Conservation (phyloP, 441 rosid genomes). For the Pelargonium citronellum region DNA sequence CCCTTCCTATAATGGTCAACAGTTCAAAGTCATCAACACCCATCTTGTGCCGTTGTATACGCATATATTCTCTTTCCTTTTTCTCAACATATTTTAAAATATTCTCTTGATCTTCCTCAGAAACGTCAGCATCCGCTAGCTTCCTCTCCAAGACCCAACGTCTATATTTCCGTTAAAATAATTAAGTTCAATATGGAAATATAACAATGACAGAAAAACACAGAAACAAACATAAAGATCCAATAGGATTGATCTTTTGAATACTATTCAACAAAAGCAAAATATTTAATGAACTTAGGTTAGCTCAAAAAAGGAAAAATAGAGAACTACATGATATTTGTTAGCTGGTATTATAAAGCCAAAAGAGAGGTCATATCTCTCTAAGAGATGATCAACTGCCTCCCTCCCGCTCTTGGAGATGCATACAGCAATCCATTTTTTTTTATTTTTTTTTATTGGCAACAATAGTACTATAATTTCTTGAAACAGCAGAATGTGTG, state of each 20-base stretch:
- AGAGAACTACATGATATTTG: not conserved
- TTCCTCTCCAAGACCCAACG: constrained; percentile 31
- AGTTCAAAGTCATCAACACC: constrained; percentile 38
- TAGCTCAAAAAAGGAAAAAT: not conserved
- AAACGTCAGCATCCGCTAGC: constrained; percentile 41
- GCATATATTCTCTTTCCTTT: constrained; percentile 41
- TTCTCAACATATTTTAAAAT: constrained; percentile 36
- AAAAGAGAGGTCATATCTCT: not conserved
- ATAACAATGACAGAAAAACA: not conserved
- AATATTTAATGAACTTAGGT: not conserved
- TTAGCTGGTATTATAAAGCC: not conserved
- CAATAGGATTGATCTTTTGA: not conserved
- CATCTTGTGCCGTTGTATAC: constrained; percentile 40
- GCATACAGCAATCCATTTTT: too few species aligned
- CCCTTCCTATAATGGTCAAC: constrained; percentile 27
- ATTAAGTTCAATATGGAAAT: not conserved
- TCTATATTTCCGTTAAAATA: not conserved
- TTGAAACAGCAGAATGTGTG: not conserved
- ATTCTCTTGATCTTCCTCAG: constrained; percentile 38
- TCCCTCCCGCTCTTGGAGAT: not conserved
- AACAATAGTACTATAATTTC: not conserved
- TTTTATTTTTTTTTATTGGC: too few species aligned
- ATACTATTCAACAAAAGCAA: not conserved
- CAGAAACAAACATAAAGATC: not conserved
- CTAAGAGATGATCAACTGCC: not conserved